Percentiles rank a stretch among this genome's conserved stretches.
phyloP scores from a whole-genome alignment of 176 grass and related monocot species.

The Leersia perrieri region DNA sequence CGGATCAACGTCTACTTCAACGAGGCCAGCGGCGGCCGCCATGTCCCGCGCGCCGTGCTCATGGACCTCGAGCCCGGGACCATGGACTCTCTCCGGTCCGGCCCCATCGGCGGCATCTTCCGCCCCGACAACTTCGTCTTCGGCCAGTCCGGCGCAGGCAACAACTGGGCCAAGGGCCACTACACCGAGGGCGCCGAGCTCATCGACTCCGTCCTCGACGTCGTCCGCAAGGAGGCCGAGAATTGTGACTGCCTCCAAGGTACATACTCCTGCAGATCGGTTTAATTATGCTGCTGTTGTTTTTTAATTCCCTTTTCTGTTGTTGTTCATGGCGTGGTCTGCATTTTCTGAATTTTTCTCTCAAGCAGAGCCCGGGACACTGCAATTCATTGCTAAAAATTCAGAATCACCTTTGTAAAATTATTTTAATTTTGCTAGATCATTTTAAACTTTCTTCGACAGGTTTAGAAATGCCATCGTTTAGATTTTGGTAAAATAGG shows the following conservation, averaged over 20 bases:
- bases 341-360: background rate
- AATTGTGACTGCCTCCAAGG: conserved; percentile 82
- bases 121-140: conserved; percentile 87
- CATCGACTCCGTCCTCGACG: conserved; percentile 74
- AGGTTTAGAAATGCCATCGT: background rate
- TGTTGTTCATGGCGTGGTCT: background rate
- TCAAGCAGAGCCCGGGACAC: background rate
- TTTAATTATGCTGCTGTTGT: background rate
- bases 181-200: conserved; percentile 89
- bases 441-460: background rate
- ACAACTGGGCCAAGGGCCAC: conserved; percentile 88
- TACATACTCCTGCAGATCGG: background rate
- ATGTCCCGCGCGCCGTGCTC: conserved; percentile 69
- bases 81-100: conserved; percentile 73
- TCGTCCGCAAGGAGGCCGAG: conserved; percentile 83
- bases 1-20: conserved; percentile 89
- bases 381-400: background rate
- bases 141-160: conserved; percentile 74
- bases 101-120: conserved; percentile 65
- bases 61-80: conserved; percentile 81
- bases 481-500: background rate
- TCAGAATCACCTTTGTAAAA: background rate
- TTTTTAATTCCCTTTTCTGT: background rate
- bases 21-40: conserved; percentile 55
- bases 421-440: background rate